Evolutionary conservation across 441 rosid genomes (phyloP).

Genomic region (Rhodomyrtus psidioides): DNA sequence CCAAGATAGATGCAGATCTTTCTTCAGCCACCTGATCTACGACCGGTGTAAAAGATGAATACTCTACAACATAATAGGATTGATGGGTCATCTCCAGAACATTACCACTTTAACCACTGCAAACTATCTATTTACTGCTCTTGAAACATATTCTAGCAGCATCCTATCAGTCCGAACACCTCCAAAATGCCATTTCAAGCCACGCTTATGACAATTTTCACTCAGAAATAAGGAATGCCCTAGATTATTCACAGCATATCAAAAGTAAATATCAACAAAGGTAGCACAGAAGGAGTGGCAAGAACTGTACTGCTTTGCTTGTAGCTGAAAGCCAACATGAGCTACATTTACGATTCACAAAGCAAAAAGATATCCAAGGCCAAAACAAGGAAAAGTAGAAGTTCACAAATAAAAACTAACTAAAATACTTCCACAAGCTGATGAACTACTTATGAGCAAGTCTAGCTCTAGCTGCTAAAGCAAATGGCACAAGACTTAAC

Average conservation of each 20-base stretch:
- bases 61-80: background rate
- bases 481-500: background rate
- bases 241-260: background rate
- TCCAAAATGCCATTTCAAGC: background rate
- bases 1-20: background rate
- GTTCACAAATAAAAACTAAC: background rate
- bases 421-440: background rate
- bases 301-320: background rate
- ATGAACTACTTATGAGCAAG: background rate
- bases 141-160: background rate
- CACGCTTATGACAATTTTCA: background rate
- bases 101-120: background rate
- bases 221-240: background rate
- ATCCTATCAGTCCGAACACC: background rate
- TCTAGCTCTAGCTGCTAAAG: background rate
- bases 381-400: background rate
- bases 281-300: background rate
- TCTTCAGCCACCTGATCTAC: background rate
- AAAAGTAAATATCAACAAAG: background rate
- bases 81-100: background rate
- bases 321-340: background rate
- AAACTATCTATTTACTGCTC: background rate
- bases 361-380: background rate
- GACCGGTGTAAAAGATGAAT: background rate
- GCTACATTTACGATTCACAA: background rate